Evolutionary conservation across 176 grass and related monocot genomes (phyloP).

Genomic region (Urochloa ruziziensis): DNA sequence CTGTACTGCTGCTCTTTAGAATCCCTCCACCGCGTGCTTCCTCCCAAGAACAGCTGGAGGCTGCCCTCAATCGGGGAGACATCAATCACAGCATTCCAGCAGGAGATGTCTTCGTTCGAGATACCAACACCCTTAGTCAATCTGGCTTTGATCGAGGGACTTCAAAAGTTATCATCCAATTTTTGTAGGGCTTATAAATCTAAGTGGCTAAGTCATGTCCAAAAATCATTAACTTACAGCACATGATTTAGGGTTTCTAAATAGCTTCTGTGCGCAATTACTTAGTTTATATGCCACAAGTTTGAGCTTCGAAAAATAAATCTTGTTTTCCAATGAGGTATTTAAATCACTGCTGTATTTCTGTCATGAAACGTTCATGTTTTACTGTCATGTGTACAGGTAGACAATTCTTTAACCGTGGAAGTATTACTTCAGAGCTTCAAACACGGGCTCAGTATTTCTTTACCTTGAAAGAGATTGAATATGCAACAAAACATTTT

Average conservation of each 20-base stretch:
- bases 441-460: conserved; percentile 64
- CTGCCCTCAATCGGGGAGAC: background rate
- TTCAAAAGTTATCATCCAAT: background rate
- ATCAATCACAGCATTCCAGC: too few species aligned
- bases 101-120: background rate
- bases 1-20: background rate
- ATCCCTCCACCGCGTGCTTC: too few species aligned
- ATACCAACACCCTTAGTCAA: background rate
- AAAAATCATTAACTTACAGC: too few species aligned
- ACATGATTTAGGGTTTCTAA: background rate
- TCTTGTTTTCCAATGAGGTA: too few species aligned
- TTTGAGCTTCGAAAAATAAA: background rate
- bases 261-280: conserved; percentile 10
- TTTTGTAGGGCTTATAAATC: background rate
- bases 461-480: conserved; percentile 72
- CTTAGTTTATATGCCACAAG: background rate
- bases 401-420: conserved; percentile 17
- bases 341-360: too few species aligned
- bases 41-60: background rate
- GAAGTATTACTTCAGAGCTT: conserved; percentile 44
- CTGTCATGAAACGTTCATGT: too few species aligned
- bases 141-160: background rate
- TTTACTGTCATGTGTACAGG: too few species aligned
- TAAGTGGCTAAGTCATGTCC: background rate
- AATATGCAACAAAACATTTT: conserved; percentile 64